Evolutionary conservation across 177 flowering plant genomes (phyloP).

Genomic region (Vitis hybrid): DNA sequence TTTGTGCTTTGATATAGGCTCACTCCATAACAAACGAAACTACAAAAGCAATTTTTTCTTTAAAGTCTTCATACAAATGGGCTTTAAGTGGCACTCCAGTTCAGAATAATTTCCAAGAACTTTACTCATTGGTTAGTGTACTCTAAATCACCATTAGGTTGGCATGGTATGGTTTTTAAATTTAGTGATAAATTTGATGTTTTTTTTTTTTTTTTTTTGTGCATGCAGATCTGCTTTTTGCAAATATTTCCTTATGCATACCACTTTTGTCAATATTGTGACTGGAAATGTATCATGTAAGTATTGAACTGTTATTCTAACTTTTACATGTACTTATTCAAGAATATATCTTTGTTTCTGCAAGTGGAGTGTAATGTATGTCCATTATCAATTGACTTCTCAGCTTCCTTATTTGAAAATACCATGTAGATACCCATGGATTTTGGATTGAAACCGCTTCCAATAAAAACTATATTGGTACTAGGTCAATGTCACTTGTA

Average conservation of each 20-base stretch:
- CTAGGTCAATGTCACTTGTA: too few relatives aligned
- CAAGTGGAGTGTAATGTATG: too few relatives aligned
- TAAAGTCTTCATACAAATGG: slow-evolving; percentile 4
- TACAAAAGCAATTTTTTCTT: background rate
- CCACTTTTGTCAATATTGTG: background rate
- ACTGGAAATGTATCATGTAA: background rate
- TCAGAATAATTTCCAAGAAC: background rate
- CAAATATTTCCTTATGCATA: slow-evolving; percentile 1
- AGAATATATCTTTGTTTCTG: too few relatives aligned
- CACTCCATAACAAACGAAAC: background rate
- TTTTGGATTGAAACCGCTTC: background rate
- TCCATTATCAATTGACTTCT: too few relatives aligned
- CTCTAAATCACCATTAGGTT: background rate
- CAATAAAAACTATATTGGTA: background rate
- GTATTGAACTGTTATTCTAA: background rate
- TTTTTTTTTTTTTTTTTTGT: background rate
- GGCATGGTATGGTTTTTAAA: background rate
- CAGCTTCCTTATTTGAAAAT: too few relatives aligned
- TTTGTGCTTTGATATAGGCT: background rate
- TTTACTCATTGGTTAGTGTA: background rate
- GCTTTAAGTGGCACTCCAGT: slow-evolving; percentile 1
- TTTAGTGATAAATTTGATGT: background rate
- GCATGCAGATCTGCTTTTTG: background rate
- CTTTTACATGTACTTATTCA: background rate
- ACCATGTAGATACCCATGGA: background rate